Conservation (phyloP, 352 stramenopile genomes). For the Hyaloperonospora brassicae region DNA sequence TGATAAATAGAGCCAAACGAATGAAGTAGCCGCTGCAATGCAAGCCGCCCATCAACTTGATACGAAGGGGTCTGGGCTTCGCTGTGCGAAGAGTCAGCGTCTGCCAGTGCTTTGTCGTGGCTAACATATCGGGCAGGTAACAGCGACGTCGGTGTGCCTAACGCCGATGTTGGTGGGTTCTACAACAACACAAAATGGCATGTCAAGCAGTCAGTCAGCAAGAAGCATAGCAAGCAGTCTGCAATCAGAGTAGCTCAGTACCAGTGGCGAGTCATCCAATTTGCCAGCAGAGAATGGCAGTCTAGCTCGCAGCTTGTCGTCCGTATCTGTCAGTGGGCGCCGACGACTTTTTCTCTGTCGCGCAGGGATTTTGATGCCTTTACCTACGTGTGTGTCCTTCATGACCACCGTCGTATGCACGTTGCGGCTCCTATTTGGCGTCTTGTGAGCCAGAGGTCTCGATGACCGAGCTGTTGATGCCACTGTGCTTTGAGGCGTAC, state of each 20-base stretch:
- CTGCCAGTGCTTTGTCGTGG: slow-evolving; percentile 17
- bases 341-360: slow-evolving; percentile 44
- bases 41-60: slow-evolving; percentile 20
- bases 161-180: slow-evolving; percentile 18
- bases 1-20: slow-evolving; percentile 74
- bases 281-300: slow-evolving; percentile 51
- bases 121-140: slow-evolving; percentile 12
- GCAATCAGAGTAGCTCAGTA: slow-evolving; percentile 18
- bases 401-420: slow-evolving; percentile 27
- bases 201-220: slow-evolving; percentile 6
- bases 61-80: slow-evolving; percentile 1
- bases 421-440: slow-evolving; percentile 17
- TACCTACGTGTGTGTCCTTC: slow-evolving; percentile 50
- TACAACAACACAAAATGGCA: slow-evolving; percentile 6
- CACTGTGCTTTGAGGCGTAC: slow-evolving; percentile 16
- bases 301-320: slow-evolving; percentile 42
- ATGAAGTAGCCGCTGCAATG: slow-evolving; percentile 46
- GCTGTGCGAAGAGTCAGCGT: slow-evolving; percentile 3
- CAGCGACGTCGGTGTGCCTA: slow-evolving; percentile 17
- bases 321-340: slow-evolving; percentile 46
- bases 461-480: slow-evolving; percentile 5
- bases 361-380: slow-evolving; percentile 24
- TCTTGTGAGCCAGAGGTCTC: slow-evolving; percentile 30
- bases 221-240: neutral
- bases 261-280: slow-evolving; percentile 47